These are phyloP conservation scores for Diaporthe humulicola DNA, from an alignment of 2,329 filamentous ascomycete species.

Conservation along the genomic window DNA sequence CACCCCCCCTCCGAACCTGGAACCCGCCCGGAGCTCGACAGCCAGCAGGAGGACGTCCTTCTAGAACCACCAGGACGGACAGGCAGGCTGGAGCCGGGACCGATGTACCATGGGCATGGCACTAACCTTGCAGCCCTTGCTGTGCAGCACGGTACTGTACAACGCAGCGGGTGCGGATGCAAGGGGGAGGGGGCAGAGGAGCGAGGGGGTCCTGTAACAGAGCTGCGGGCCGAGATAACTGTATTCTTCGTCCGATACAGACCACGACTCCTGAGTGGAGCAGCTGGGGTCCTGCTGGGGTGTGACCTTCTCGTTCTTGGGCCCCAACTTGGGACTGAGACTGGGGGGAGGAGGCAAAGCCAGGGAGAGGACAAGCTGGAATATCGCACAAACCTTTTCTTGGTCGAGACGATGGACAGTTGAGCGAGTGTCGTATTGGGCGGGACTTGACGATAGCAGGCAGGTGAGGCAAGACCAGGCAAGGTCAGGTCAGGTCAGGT, in stretches of 20 bases:
- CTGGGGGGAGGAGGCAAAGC: not conserved
- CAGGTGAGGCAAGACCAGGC: not conserved
- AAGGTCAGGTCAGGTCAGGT: not conserved
- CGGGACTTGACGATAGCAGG: not conserved
- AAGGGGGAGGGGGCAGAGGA: constrained; percentile 20
- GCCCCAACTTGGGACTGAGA: not conserved
- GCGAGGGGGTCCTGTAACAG: constrained; percentile 30
- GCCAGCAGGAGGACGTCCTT: constrained; percentile 4
- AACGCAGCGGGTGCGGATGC: constrained; percentile 15
- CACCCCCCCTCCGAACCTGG: not conserved
- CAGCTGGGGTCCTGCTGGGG: not conserved
- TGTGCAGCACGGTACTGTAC: constrained; percentile 4
- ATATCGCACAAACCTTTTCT: constrained; percentile 1
- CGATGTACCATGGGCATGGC: not conserved
- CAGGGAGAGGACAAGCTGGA: not conserved
- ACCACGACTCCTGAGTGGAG: constrained; percentile 31
- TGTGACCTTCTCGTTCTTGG: not conserved
- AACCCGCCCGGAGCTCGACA: constrained; percentile 15
- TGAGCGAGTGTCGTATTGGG: not conserved
- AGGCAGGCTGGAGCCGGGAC: not conserved
- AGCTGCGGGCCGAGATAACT: constrained; percentile 34
- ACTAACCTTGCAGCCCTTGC: constrained; percentile 8
- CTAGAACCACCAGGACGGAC: constrained; percentile 14
- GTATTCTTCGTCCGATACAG: constrained; percentile 32
- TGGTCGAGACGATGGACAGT: not conserved